Base-by-base conservation (phyloP, 106 monocot species). In the Gastrodia elata region DNA sequence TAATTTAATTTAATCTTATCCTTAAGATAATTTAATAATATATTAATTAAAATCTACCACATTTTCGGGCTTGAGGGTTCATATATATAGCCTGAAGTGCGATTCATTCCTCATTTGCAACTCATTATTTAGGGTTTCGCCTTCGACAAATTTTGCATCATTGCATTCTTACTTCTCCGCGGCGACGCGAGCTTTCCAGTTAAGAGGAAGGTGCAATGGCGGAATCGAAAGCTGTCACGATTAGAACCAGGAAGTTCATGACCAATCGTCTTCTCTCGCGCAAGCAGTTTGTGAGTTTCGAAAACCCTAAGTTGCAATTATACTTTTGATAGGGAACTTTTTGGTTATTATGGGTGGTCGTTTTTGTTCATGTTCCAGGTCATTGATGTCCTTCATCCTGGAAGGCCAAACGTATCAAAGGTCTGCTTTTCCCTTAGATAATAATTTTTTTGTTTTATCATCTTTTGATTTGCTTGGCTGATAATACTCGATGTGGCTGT, bases 181-280 rank as follows among this genome's bases (percentile, higher is more conserved):
- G 43, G 5, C 7, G 43, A 14, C 43, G 5, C 7, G 43, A 43
- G 43, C 43, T 43, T 43, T 43, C 43, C 15, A 4, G 43, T 43
- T 2, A n/a, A 43, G 43, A 43, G 43, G 65, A 11, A 39, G 36
- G 61, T 68, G 5, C 24, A 34, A 88, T 89, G 92, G 82, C 92
- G 78, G 92, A 89, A 36, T 34, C 77, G 16, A 92, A 89, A 71
- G 86, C 84, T 7, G 89, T 92, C 9, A 87, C 92, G 6, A 85
- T 92, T 68, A 75, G 84, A 18, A 89, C 89, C 13, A 83, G 92
- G 74, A 92, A 92, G 73, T 92, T 92, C 81, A 92, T 92, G 92
- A 92, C 92, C 13, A 92, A 92, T 55, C 78, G 92, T 36, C 86
- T 92, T 73, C 92, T 92, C 78, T 84, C 92, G 5, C 80, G 92